These are phyloP conservation scores for Neopestalotiopsis rosae DNA, from an alignment of 2,329 filamentous ascomycete genomes.

Conservation along the genomic window DNA sequence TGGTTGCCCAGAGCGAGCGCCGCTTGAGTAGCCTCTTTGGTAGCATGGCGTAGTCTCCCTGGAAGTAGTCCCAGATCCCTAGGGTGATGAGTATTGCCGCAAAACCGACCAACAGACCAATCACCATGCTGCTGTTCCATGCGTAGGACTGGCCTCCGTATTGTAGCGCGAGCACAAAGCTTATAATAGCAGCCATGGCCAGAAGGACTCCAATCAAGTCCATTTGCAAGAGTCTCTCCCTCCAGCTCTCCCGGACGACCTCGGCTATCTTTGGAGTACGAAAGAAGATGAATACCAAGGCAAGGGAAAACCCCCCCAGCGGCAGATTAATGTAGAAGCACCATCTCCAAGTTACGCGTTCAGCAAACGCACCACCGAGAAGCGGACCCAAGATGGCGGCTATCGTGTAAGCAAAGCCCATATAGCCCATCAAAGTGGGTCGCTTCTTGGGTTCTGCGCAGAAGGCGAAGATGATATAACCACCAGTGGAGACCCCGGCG, in stretches of 20 bases:
- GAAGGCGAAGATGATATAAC: not conserved
- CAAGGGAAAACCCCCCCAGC: conserved; percentile 37
- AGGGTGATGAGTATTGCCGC: conserved; percentile 47
- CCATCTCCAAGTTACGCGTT: conserved; percentile 42
- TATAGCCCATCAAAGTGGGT: conserved; percentile 39
- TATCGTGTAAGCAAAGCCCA: conserved; percentile 42
- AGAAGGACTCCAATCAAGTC: conserved; percentile 32
- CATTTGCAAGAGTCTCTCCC: conserved; percentile 34
- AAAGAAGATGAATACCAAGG: conserved; percentile 34
- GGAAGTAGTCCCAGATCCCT: conserved; percentile 40
- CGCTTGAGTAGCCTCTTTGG: conserved; percentile 46
- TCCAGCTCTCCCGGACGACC: conserved; percentile 23
- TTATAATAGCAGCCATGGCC: conserved; percentile 36
- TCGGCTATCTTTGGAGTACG: conserved; percentile 22
- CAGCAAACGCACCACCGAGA: conserved; percentile 44
- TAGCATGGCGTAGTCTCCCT: conserved; percentile 43
- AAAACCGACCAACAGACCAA: conserved; percentile 47
- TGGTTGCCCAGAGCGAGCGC: conserved; percentile 42
- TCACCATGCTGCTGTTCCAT: conserved; percentile 49
- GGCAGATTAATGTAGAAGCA: conserved; percentile 47
- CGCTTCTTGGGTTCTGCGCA: conserved; percentile 25
- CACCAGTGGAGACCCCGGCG: not conserved
- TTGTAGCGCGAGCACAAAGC: conserved; percentile 38
- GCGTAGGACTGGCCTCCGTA: conserved; percentile 41
- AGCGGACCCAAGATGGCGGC: conserved; percentile 42